Percentiles rank a stretch among this genome's conserved stretches.
Evolutionary conservation across 495 filamentous ascomycete species (phyloP).

Genomic region (Hamigera avellanea): DNA sequence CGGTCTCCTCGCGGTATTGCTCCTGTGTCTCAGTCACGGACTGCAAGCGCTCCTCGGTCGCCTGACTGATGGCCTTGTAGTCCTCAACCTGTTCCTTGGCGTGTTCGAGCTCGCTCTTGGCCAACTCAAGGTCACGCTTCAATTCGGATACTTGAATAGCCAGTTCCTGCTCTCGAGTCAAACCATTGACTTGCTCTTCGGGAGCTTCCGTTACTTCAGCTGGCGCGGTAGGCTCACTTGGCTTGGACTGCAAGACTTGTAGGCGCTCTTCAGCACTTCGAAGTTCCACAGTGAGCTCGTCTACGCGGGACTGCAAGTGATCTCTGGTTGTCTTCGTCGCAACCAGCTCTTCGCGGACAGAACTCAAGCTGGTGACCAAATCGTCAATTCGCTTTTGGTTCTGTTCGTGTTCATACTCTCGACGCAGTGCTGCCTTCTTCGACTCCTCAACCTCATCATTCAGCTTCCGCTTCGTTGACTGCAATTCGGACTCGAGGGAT

Average conservation of each 20-base stretch:
- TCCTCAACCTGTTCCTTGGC: constrained; percentile 70
- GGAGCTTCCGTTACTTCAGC: constrained; percentile 13
- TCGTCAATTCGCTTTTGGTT: constrained; percentile 84
- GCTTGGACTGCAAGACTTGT: constrained; percentile 62
- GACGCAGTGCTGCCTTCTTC: constrained; percentile 64
- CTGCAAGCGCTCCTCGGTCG: constrained; percentile 78
- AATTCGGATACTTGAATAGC: constrained; percentile 72
- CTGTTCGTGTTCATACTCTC: constrained; percentile 81
- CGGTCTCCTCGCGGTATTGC: constrained; percentile 76
- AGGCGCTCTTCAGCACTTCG: constrained; percentile 77
- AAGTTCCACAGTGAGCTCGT: constrained; percentile 80
- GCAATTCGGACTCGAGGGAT: constrained; percentile 63
- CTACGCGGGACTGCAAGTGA: constrained; percentile 73
- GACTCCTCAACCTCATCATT: constrained; percentile 72
- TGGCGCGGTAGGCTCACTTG: constrained; percentile 41
- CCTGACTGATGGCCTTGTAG: constrained; percentile 80
- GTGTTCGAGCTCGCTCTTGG: constrained; percentile 63
- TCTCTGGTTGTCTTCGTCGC: constrained; percentile 76
- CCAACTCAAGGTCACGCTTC: constrained; percentile 67
- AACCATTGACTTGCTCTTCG: constrained; percentile 39
- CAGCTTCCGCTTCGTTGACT: constrained; percentile 69
- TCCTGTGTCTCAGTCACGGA: constrained; percentile 70
- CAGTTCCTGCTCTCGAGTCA: constrained; percentile 75
- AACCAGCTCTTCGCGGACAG: constrained; percentile 71
- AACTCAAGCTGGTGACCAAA: constrained; percentile 62